phyloP scores from a whole-genome alignment of 169 alveolate species.

The Plasmodium fragile region DNA sequence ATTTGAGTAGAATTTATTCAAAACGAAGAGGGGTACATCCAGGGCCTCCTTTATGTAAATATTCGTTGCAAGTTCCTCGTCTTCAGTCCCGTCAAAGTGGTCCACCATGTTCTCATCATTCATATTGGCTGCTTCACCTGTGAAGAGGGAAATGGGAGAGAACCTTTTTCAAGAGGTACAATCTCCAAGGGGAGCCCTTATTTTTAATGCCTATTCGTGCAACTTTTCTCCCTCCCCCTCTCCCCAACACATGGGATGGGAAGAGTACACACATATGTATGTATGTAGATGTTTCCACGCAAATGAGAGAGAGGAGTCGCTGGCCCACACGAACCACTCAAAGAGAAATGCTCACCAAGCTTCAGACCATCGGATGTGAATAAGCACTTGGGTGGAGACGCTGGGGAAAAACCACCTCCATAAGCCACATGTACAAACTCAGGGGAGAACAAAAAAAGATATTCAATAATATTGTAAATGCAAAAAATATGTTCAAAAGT shows the following conservation, averaged over 20 bases:
- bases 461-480: constrained; percentile 55
- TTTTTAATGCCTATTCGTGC: not conserved
- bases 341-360: constrained; percentile 15
- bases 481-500: constrained; percentile 47
- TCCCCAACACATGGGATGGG: not conserved
- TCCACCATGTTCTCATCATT: not conserved
- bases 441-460: constrained; percentile 53
- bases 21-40: constrained; percentile 54
- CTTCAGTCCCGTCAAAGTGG: not conserved
- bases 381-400: constrained; percentile 11
- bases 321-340: not conserved
- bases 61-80: constrained; percentile 16
- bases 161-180: not conserved
- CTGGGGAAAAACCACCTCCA: not conserved
- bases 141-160: not conserved
- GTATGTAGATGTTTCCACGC: not conserved
- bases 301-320: not conserved
- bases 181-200: not conserved
- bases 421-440: constrained; percentile 14
- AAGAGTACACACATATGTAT: not conserved
- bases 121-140: not conserved
- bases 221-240: not conserved
- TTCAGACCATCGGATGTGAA: constrained; percentile 16
- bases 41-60: constrained; percentile 33
- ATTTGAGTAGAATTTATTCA: constrained; percentile 32